Conservation (phyloP, 306 rosid genomes). For the Sesbania bispinosa region DNA sequence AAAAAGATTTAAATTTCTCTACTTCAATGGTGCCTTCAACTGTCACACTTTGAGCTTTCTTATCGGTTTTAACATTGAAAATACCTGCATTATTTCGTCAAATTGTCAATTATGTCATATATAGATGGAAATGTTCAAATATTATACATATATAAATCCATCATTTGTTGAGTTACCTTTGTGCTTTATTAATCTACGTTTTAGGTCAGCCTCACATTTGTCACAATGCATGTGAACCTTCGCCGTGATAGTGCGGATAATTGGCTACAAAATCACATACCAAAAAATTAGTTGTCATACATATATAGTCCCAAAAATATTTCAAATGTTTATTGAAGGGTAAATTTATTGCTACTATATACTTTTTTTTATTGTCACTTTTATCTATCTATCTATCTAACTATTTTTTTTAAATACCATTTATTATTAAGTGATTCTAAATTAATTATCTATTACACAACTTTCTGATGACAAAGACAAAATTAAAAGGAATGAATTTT, state of each 20-base stretch:
- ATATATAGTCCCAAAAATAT: neutral
- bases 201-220: constrained; percentile 78
- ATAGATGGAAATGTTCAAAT: neutral
- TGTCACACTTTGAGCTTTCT: constrained; percentile 50
- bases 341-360: neutral
- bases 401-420: neutral
- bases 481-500: no score
- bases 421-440: neutral
- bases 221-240: constrained; percentile 81
- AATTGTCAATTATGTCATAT: neutral
- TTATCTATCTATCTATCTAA: neutral
- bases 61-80: constrained; percentile 62
- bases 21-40: constrained; percentile 72
- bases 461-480: no score
- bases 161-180: constrained; percentile 37
- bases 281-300: neutral
- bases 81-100: constrained; percentile 39
- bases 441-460: neutral
- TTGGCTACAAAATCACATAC: constrained; percentile 38
- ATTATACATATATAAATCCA: neutral
- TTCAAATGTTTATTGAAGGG: neutral
- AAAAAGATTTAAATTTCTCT: constrained; percentile 49
- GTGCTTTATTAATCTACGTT: constrained; percentile 48
- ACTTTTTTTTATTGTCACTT: neutral
- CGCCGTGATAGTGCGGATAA: constrained; percentile 46